phyloP scores from a whole-genome alignment of 2,329 filamentous ascomycete genomes.

The Colletotrichum theobromicola region DNA sequence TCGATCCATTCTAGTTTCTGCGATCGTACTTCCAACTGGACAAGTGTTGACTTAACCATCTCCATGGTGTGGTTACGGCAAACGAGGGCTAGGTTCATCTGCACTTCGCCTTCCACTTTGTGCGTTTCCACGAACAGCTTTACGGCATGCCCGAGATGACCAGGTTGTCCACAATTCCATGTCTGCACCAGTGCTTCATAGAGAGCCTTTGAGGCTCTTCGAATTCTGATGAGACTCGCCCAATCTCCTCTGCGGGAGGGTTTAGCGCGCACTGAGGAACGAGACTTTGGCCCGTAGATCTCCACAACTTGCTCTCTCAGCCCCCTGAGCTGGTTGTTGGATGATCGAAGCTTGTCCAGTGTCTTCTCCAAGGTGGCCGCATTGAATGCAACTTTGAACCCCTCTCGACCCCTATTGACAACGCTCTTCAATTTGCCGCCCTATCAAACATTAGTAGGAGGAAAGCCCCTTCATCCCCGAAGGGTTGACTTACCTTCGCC shows the following conservation, averaged over 20 bases:
- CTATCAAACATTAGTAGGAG: background rate
- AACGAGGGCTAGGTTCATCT: slow-evolving; percentile 10
- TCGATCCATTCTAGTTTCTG: slow-evolving; percentile 1
- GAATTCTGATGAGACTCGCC: background rate
- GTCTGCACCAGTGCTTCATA: background rate
- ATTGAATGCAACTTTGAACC: background rate
- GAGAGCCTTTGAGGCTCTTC: background rate
- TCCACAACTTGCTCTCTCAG: background rate
- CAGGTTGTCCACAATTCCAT: background rate
- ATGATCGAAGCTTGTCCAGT: background rate
- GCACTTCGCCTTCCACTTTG: background rate
- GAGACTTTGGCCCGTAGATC: background rate
- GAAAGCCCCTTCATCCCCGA: too few species aligned
- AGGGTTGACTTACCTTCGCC: too few species aligned
- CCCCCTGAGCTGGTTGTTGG: background rate
- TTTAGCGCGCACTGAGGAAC: background rate
- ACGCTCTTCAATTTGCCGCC: background rate
- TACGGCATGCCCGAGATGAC: background rate
- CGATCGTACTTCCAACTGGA: slow-evolving; percentile 2
- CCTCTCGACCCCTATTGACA: background rate
- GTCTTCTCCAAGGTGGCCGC: background rate
- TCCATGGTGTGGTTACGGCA: background rate
- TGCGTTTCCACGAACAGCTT: slow-evolving; percentile 13
- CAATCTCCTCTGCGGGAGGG: background rate
- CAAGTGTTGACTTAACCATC: background rate